These are phyloP conservation scores for Beauveria caledonica DNA, from an alignment of 2,329 filamentous ascomycete species.

Conservation along the genomic window DNA sequence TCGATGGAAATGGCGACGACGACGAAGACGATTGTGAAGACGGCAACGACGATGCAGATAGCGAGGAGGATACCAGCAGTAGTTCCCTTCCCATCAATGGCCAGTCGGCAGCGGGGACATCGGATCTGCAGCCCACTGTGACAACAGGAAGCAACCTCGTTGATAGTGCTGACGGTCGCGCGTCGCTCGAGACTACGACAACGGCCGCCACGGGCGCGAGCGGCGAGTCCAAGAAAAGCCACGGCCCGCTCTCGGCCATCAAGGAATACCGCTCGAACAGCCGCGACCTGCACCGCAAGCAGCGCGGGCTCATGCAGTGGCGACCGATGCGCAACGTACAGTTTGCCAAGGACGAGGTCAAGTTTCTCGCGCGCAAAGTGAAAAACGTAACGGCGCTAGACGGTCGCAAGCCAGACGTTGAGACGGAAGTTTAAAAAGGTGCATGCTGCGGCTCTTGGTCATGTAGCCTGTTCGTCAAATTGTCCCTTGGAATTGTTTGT, in stretches of 20 bases:
- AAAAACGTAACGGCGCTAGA: slow-evolving; percentile 69
- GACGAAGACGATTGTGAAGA: slow-evolving; percentile 35
- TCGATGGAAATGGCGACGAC: slow-evolving; percentile 23
- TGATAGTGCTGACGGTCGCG: slow-evolving; percentile 18
- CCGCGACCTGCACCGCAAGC: slow-evolving; percentile 72
- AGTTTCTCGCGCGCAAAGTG: slow-evolving; percentile 66
- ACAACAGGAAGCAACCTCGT: slow-evolving; percentile 21
- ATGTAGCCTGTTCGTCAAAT: neutral
- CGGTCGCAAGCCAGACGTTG: slow-evolving; percentile 79
- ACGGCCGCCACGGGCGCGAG: slow-evolving; percentile 21
- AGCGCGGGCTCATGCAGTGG: slow-evolving; percentile 93
- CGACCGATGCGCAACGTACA: slow-evolving; percentile 75
- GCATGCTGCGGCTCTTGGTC: no score
- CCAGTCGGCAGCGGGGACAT: slow-evolving; percentile 18
- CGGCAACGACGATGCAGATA: slow-evolving; percentile 26
- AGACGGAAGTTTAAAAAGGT: slow-evolving; percentile 56
- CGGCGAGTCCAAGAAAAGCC: slow-evolving; percentile 22
- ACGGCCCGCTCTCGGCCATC: slow-evolving; percentile 42
- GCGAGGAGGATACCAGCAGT: slow-evolving; percentile 30
- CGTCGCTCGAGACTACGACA: slow-evolving; percentile 33
- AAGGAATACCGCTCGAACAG: slow-evolving; percentile 60
- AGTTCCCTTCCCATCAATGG: slow-evolving; percentile 55
- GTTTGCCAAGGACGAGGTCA: slow-evolving; percentile 83
- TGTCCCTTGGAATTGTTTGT: neutral
- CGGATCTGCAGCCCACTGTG: slow-evolving; percentile 8